Evolutionary conservation across 2,329 filamentous ascomycete genomes (phyloP), one percentile per base, ranked within the genome.

Genomic region (Cercospora sp.): DNA sequence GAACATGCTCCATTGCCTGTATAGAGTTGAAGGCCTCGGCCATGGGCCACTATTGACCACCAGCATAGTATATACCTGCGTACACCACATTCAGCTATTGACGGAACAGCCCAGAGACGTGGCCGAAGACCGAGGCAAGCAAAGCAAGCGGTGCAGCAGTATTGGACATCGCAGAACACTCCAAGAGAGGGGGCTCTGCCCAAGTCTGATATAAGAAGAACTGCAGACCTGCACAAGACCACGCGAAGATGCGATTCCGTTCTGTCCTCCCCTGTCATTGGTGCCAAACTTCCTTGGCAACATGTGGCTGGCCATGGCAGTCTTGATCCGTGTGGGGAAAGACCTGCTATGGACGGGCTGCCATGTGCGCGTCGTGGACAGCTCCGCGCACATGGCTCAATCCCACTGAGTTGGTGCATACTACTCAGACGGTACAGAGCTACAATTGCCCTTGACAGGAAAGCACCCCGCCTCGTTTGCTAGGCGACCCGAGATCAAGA

Each of bases 151-250:
- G 1, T 55, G 24, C 49, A 28, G 49, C 49, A 55, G 49, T 55
- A 55, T 55, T 55, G 49, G 49, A 55, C 24, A 55, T 55, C 49
- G 49, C 49, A 55, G 28, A 24, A 55, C 13, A 55, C 24, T 28
- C 49, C 49, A 55, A 55, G 49, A 55, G 49, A 55, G 49, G 49
- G 49, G 49, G 6, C 49, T 55, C 24, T 55, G 49, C 49, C 49
- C 49, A 55, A 28, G 49, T 55, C 49, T 30, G 49, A 59, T 59
- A 59, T 37, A 59, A 32, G 55, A 59, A 59, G 28, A 59, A 59
- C 32, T 34, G 28, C 55, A 59, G 28, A 59, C 28, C 30, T 59
- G 55, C 28, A 59, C 55, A 32, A 59, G 55, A 55, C 49, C 49
- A 28, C 49, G 49, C 24, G 24, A 55, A 55, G 49, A 55, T 55